Evolutionary conservation across 495 filamentous ascomycete genomes (phyloP), one percentile per base, ranked within the genome.

Genomic region (Trypethelium eluteriae): DNA sequence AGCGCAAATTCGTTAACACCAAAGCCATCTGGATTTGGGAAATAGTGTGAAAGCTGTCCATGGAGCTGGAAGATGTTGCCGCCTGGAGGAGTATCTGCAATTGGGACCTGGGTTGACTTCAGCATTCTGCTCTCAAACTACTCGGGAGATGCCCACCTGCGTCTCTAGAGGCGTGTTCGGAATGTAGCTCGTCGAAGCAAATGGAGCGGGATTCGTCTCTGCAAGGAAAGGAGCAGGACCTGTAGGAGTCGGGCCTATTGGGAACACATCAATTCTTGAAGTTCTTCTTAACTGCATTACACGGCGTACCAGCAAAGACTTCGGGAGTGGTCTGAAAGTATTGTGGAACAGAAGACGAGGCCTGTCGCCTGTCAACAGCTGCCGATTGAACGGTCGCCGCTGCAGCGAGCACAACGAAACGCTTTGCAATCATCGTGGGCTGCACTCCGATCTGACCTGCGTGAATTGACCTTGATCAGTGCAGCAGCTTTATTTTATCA

Each of bases 141-240:
- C 14, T 36, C 32, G 32, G 14, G 32, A 59, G 10, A n/a, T 14
- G 11, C 53, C 10, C 14, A 59, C 53, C 16, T 77, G 76, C 7
- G 83, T 87, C 72, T 85, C 84, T 50, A 88, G 76, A 57, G 85
- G 85, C 34, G 75, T 73, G 68, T 84, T 85, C 12, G 84, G 82
- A 32, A 81, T 78, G 68, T 79, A 86, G 14, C 78, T 79, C 12
- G 74, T 77, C 3, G 81, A 75, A 46, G 77, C 70, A 63, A 85
- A 85, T 2, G 81, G 80, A 2, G 79, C 81, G 3, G 75, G 75
- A 66, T 84, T 82, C 32, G 77, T 85, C 73, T 84, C 78, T 2
- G 84, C 85, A 10, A 87, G 71, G 70, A 85, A 85, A 0, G 84
- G 79, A 2, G 81, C 76, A 44, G 71, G 71, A 4, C 85, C 84